phyloP scores from a whole-genome alignment of 202 grass and related monocot species.

The Brachypodium distachyon region DNA sequence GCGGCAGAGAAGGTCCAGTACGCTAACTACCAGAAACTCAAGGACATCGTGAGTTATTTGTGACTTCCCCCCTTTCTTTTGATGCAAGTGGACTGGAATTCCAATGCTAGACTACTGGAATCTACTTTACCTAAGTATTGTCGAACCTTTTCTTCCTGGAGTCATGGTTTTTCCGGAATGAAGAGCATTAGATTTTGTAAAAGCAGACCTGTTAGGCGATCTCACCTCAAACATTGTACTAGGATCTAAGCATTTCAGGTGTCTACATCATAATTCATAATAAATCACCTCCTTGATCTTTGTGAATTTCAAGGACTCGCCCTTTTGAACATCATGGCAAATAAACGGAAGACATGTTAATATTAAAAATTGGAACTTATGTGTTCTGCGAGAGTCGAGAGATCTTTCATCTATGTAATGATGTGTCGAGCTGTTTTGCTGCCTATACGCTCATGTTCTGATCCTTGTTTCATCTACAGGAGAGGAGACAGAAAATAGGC shows the following conservation, averaged over 20 bases:
- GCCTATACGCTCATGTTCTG: neutral
- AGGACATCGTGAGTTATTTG: constrained; percentile 47
- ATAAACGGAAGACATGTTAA: neutral
- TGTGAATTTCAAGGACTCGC: neutral
- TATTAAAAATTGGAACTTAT: neutral
- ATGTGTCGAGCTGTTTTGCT: neutral
- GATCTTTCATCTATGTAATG: neutral
- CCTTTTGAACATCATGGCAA: neutral
- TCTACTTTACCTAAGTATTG: neutral
- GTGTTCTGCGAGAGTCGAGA: neutral
- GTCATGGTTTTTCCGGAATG: neutral
- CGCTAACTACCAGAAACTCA: constrained; percentile 27
- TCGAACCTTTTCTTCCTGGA: neutral
- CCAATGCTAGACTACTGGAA: neutral
- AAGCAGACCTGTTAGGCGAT: neutral
- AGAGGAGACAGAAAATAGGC: constrained; percentile 47
- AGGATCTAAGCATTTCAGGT: neutral
- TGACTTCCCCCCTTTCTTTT: neutral
- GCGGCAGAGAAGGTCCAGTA: constrained; percentile 45
- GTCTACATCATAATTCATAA: neutral
- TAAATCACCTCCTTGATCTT: neutral
- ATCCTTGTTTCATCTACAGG: constrained; percentile 38
- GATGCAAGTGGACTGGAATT: neutral
- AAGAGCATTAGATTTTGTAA: neutral
- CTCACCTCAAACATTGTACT: neutral